A percentile compares a stretch with the other conserved stretches of the same genome.
phyloP scores from a whole-genome alignment of 768 basidiomycete species.

The Boletus subcaerulescens region DNA sequence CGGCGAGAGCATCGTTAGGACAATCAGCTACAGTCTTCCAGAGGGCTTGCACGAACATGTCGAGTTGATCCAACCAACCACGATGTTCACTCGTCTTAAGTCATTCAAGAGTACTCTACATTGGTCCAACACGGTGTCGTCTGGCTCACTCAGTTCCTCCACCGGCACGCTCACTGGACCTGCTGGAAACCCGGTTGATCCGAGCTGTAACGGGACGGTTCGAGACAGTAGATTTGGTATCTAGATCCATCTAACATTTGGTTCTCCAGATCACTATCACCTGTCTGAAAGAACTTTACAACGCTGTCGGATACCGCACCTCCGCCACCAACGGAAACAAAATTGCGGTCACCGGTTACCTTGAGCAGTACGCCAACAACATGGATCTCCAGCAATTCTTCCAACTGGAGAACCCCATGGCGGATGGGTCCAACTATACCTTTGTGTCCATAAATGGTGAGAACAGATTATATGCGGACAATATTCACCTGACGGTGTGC shows the following conservation, averaged over 20 bases:
- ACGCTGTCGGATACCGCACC: slow-evolving; percentile 45
- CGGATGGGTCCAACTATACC: slow-evolving; percentile 49
- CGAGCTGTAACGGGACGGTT: slow-evolving; percentile 44
- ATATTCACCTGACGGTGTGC: background rate
- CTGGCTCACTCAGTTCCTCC: background rate
- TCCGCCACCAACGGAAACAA: slow-evolving; percentile 42
- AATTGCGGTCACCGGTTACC: slow-evolving; percentile 55
- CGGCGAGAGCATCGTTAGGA: slow-evolving; percentile 57
- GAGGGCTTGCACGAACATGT: slow-evolving; percentile 55
- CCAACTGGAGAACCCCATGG: slow-evolving; percentile 44
- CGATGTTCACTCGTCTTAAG: slow-evolving; percentile 54
- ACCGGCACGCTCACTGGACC: slow-evolving; percentile 23
- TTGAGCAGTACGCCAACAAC: slow-evolving; percentile 52
- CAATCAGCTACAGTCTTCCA: slow-evolving; percentile 69
- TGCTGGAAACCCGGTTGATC: slow-evolving; percentile 41
- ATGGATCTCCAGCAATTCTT: slow-evolving; percentile 53
- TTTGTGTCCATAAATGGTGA: slow-evolving; percentile 55
- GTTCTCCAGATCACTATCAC: slow-evolving; percentile 43
- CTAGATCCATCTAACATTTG: background rate
- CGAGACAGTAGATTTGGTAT: background rate
- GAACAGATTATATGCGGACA: background rate
- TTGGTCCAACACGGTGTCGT: slow-evolving; percentile 17
- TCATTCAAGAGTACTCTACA: slow-evolving; percentile 41
- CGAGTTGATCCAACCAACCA: slow-evolving; percentile 71
- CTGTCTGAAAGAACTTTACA: slow-evolving; percentile 57